Base-by-base conservation (phyloP, 2,329 filamentous ascomycete species). In the Trichoderma harzianum region DNA sequence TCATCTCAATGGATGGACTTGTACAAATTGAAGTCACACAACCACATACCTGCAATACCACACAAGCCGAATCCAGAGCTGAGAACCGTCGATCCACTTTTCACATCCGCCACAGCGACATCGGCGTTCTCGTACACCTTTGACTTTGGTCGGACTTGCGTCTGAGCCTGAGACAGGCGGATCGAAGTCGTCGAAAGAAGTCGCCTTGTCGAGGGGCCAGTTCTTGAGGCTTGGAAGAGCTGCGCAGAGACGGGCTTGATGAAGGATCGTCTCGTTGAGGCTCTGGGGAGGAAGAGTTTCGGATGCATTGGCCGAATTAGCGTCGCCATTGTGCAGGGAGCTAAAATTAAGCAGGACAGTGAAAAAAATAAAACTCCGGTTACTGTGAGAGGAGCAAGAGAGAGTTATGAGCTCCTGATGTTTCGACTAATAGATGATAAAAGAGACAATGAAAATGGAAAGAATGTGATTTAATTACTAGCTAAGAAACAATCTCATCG, bases 11-110 rank as follows among this genome's bases (percentile, higher is more conserved):
- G 47, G 24, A 28, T 21, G 18, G 8, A 3, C 36, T 26, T 63
- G 30, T 28, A 63, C 34, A 14, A 12, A 43, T 18, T 18, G 6
- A 39, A 16, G 32, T 36, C 55, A 30, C 28, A 21, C 55, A 77
- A 21, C 28, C 28, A 77, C 83, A 69, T 82, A 90, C 89, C 88
- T 69, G 90, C 89, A 21, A 94, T 91, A 74, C 93, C 93, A 76
- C 92, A 95, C 14, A 95, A 86, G n/a, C 93, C 93, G 79, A 95
- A 95, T 1, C 93, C 93, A 18, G 92, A 91, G 78, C 92, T 93
- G 70, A 95, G 84, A 43, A 95, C 84, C 0, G 89, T 92, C 12
- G 89, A 90, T 69, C 92, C 89, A 76, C 91, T 91, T 78, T 90
- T 84, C 71, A 95, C 83, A 78, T 93, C 92, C 3, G 88, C 87